Conservation (phyloP, 257 asterid species). For the Anisodus tanguticus region DNA sequence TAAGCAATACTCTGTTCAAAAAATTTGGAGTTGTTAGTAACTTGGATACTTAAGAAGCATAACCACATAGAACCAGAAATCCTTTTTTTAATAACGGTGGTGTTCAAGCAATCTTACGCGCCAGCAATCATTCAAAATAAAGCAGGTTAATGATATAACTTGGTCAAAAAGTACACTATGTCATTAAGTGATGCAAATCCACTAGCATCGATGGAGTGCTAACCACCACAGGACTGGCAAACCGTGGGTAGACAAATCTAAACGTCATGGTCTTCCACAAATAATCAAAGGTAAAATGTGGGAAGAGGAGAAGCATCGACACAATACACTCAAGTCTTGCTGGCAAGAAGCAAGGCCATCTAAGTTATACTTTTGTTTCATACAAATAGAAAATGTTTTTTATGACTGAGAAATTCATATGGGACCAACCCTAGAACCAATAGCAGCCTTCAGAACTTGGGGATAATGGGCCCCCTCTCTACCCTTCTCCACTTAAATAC, state of each 20-base stretch:
- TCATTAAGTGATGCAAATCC: too few species aligned
- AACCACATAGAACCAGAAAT: neutral
- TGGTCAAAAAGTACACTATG: neutral
- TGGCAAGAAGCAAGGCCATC: neutral
- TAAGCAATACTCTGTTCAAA: slow-evolving; percentile 80
- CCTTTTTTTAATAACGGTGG: neutral
- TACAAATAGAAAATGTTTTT: neutral
- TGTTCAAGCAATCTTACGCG: neutral
- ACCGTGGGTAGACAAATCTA: neutral
- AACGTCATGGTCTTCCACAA: too few species aligned
- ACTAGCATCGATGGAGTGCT: slow-evolving; percentile 1
- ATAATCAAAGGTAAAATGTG: too few species aligned
- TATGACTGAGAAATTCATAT: neutral
- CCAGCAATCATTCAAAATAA: neutral
- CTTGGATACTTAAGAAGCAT: slow-evolving; percentile 1
- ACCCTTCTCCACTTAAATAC: neutral
- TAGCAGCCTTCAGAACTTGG: neutral
- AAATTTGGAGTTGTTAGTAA: neutral
- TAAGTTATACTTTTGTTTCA: neutral
- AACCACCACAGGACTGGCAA: neutral
- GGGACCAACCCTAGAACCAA: neutral
- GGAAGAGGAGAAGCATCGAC: too few species aligned
- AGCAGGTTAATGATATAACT: neutral
- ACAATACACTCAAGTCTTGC: neutral
- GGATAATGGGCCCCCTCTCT: neutral